Evolutionary conservation across 257 asterid genomes (phyloP).

Genomic region (Salvia hispanica): DNA sequence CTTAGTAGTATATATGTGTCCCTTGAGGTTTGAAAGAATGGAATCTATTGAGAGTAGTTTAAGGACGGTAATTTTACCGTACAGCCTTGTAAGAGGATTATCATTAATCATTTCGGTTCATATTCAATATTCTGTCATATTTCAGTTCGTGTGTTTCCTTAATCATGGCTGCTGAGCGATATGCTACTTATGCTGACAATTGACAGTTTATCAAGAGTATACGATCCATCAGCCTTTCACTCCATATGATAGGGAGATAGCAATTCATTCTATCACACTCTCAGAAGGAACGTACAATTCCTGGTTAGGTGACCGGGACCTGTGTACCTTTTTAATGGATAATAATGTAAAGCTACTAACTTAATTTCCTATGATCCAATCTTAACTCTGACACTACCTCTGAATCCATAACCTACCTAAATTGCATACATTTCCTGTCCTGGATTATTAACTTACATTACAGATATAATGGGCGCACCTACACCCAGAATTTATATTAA

Average conservation of each 20-base stretch:
- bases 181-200: too few relatives aligned
- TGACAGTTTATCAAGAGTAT: too few relatives aligned
- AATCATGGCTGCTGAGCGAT: too few relatives aligned
- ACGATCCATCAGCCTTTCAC: too few relatives aligned
- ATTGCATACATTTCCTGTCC: not conserved
- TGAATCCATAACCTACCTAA: not conserved
- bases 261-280: conserved; percentile 8
- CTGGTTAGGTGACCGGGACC: not conserved
- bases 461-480: not conserved
- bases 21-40: too few relatives aligned
- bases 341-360: conserved; percentile 10
- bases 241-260: too few relatives aligned
- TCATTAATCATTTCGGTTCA: too few relatives aligned
- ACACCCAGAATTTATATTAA: conserved; percentile 4
- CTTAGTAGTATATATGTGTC: too few relatives aligned
- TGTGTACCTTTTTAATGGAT: not conserved
- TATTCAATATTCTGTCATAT: too few relatives aligned
- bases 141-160: not conserved
- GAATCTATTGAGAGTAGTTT: too few relatives aligned
- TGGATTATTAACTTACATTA: not conserved
- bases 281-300: not conserved
- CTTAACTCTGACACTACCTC: not conserved
- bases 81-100: too few relatives aligned
- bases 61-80: too few relatives aligned
- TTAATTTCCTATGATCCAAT: not conserved